Evolutionary conservation across 768 basidiomycete species (phyloP).

Genomic region (Tricholoma flavovirens): DNA sequence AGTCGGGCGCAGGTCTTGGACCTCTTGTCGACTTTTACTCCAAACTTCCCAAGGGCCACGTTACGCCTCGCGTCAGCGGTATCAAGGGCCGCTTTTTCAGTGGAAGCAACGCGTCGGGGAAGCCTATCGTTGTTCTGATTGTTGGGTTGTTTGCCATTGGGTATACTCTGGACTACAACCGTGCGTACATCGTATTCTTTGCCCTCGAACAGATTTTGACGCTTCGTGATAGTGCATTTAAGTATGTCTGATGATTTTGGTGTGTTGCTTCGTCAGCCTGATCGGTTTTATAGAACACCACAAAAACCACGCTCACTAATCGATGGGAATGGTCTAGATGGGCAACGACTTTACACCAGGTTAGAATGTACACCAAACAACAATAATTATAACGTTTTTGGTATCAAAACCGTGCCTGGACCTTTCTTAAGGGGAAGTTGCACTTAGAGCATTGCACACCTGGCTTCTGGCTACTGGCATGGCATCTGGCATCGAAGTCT

Average conservation of each 20-base stretch:
- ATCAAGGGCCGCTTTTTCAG: conserved; percentile 80
- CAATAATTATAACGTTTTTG: neutral
- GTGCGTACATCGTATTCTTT: conserved; percentile 43
- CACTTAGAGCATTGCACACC: neutral
- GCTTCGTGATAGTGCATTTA: conserved; percentile 59
- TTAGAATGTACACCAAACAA: conserved; percentile 10
- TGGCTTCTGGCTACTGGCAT: neutral
- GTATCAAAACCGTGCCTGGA: neutral
- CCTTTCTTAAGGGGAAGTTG: neutral
- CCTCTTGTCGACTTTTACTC: conserved; percentile 95
- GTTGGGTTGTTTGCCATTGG: conserved; percentile 67
- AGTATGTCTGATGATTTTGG: conserved; percentile 44
- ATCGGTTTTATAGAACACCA: conserved; percentile 60
- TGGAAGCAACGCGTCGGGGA: conserved; percentile 79
- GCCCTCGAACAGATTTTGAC: conserved; percentile 6
- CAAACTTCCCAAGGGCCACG: conserved; percentile 88
- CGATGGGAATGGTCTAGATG: conserved; percentile 7
- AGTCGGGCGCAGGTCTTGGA: conserved; percentile 72
- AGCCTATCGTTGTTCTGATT: conserved; percentile 59
- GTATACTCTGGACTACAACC: conserved; percentile 87
- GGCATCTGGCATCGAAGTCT: no score
- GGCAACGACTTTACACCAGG: conserved; percentile 5
- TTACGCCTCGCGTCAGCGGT: conserved; percentile 54
- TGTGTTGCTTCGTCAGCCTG: conserved; percentile 12
- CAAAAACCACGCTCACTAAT: conserved; percentile 84